Percentiles rank a stretch among this genome's conserved stretches.
These are phyloP conservation scores for Coccomyxa subellipsoidea DNA, from an alignment of 163 green algal species.

Conservation along the genomic window DNA sequence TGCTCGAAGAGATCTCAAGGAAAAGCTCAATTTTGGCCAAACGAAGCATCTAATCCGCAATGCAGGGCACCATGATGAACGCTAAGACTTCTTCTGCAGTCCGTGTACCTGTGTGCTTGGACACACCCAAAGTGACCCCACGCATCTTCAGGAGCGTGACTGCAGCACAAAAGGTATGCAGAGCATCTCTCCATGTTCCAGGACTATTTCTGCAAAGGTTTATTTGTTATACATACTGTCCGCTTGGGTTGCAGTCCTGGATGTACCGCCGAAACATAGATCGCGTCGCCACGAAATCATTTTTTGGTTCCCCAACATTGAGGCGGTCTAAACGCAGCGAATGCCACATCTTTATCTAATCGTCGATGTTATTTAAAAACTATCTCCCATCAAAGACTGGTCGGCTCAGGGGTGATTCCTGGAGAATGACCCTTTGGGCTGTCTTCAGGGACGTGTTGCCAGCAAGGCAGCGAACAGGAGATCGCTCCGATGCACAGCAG, in stretches of 20 bases:
- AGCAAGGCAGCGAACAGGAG: background rate
- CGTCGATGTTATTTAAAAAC: background rate
- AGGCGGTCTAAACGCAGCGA: background rate
- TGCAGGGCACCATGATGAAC: background rate
- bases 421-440: too few relatives aligned
- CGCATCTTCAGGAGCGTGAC: background rate
- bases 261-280: too few relatives aligned
- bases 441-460: background rate
- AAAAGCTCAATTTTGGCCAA: too few relatives aligned
- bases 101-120: background rate
- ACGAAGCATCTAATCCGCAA: too few relatives aligned
- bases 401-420: too few relatives aligned
- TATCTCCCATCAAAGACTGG: too few relatives aligned
- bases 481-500: slow-evolving; percentile 4
- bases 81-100: background rate
- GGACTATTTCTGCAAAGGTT: too few relatives aligned
- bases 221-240: too few relatives aligned
- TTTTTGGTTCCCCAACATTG: too few relatives aligned
- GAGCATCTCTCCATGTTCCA: too few relatives aligned
- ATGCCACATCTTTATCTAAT: background rate
- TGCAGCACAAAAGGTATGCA: background rate
- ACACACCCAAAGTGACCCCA: background rate
- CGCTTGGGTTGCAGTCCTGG: too few relatives aligned
- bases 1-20: background rate
- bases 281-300: too few relatives aligned